phyloP scores from a whole-genome alignment of 331 rosid species.

The Pyracantha coccinea region DNA sequence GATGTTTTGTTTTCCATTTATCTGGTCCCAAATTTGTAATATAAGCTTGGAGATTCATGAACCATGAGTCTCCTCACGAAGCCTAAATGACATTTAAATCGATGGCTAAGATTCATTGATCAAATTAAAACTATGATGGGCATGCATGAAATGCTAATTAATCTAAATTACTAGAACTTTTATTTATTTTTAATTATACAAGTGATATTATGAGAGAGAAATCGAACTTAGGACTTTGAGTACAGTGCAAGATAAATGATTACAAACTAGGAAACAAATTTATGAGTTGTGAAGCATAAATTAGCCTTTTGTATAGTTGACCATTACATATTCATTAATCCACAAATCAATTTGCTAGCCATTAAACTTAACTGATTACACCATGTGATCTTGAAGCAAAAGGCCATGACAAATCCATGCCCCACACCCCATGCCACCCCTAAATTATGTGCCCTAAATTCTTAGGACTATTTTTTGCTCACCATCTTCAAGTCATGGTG shows the following conservation, averaged over 20 bases:
- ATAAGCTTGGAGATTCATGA: background rate
- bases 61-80: background rate
- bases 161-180: background rate
- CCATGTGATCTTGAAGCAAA: constrained; percentile 16
- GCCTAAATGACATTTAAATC: background rate
- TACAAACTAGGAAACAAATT: background rate
- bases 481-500: too few species aligned
- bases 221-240: too few species aligned
- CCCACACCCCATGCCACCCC: constrained; percentile 1
- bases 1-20: background rate
- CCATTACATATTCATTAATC: constrained; percentile 7
- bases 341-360: background rate
- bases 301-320: background rate
- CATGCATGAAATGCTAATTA: background rate
- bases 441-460: background rate
- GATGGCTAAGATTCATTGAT: background rate
- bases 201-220: too few species aligned
- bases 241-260: too few species aligned
- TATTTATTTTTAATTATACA: too few species aligned
- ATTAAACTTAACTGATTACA: constrained; percentile 1
- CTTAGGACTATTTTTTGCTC: too few species aligned
- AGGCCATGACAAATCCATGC: background rate
- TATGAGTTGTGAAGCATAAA: constrained; percentile 5
- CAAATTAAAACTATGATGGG: background rate
- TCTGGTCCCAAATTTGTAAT: background rate